A percentile compares a stretch with the other conserved stretches of the same genome.
Evolutionary conservation across 2,329 filamentous ascomycete species (phyloP).

Genomic region (Lachnellula hyalina): DNA sequence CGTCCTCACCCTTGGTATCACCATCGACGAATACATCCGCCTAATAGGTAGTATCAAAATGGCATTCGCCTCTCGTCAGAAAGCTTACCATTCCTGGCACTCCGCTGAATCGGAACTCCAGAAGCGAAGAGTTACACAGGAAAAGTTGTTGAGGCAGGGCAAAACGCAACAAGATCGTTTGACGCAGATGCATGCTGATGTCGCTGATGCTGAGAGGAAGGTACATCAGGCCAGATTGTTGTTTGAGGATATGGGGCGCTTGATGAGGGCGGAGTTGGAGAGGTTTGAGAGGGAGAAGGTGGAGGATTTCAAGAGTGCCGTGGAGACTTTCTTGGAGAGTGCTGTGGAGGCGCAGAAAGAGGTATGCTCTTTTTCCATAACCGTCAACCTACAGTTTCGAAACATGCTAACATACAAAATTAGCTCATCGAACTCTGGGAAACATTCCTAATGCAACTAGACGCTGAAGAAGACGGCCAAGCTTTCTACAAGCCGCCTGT

Average conservation of each 20-base stretch:
- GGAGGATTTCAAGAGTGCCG: conserved; percentile 96
- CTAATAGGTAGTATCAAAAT: conserved; percentile 93
- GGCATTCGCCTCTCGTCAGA: conserved; percentile 87
- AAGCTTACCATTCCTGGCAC: conserved; percentile 94
- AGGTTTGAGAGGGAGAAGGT: conserved; percentile 96
- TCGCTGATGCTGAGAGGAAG: conserved; percentile 89
- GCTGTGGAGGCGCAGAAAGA: conserved; percentile 98
- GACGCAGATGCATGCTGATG: conserved; percentile 86
- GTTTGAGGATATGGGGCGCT: conserved; percentile 94
- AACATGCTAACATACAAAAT: conserved; percentile 8
- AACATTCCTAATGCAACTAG: conserved; percentile 92
- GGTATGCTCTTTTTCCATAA: conserved; percentile 46
- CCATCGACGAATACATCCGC: conserved; percentile 96
- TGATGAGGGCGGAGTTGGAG: conserved; percentile 88
- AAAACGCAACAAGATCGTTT: conserved; percentile 94
- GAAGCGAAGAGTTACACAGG: conserved; percentile 83
- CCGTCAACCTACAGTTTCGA: background rate
- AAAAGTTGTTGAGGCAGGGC: conserved; percentile 91
- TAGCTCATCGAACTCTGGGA: conserved; percentile 87
- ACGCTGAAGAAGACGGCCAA: conserved; percentile 81
- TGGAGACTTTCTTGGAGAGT: conserved; percentile 95
- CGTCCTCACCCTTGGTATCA: conserved; percentile 91
- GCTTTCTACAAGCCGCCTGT: conserved; percentile 61
- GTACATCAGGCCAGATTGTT: conserved; percentile 84
- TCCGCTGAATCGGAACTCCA: conserved; percentile 81